These are phyloP conservation scores for Ophiostoma ips DNA, from an alignment of 2,329 filamentous ascomycete genomes.

Conservation along the genomic window DNA sequence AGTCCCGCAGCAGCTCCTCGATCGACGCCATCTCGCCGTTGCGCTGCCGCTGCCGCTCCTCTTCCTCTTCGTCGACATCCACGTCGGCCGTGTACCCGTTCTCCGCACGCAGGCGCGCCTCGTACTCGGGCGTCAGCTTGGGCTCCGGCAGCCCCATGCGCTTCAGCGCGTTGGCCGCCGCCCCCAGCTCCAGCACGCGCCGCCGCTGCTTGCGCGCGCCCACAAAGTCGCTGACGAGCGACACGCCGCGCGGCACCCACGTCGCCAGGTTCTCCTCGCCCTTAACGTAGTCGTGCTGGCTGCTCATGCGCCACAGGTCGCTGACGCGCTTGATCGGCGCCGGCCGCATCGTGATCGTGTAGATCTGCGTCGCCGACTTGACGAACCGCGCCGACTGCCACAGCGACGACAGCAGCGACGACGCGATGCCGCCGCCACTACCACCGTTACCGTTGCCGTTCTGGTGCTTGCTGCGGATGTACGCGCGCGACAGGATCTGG, in stretches of 20 bases:
- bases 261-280: slow-evolving; percentile 72
- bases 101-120: slow-evolving; percentile 12
- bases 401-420: slow-evolving; percentile 73
- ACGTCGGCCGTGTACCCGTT: slow-evolving; percentile 19
- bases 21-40: slow-evolving; percentile 34
- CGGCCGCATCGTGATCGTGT: slow-evolving; percentile 73
- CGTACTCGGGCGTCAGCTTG: slow-evolving; percentile 2
- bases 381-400: slow-evolving; percentile 79
- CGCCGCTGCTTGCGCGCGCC: slow-evolving; percentile 56
- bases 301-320: slow-evolving; percentile 94
- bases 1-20: slow-evolving; percentile 44
- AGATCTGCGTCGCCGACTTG: slow-evolving; percentile 74
- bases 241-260: slow-evolving; percentile 84
- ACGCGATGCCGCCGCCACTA: slow-evolving; percentile 59
- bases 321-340: slow-evolving; percentile 81
- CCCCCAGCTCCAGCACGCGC: slow-evolving; percentile 68
- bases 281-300: slow-evolving; percentile 87
- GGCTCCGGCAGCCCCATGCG: slow-evolving; percentile 38
- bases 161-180: slow-evolving; percentile 51
- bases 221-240: slow-evolving; percentile 80
- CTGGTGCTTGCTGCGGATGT: background rate
- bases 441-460: too few species aligned
- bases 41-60: background rate
- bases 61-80: slow-evolving; percentile 23
- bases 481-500: slow-evolving; percentile 72